These are phyloP conservation scores for Camellia japonica DNA, from an alignment of 148 eudicot genomes.

Conservation along the genomic window DNA sequence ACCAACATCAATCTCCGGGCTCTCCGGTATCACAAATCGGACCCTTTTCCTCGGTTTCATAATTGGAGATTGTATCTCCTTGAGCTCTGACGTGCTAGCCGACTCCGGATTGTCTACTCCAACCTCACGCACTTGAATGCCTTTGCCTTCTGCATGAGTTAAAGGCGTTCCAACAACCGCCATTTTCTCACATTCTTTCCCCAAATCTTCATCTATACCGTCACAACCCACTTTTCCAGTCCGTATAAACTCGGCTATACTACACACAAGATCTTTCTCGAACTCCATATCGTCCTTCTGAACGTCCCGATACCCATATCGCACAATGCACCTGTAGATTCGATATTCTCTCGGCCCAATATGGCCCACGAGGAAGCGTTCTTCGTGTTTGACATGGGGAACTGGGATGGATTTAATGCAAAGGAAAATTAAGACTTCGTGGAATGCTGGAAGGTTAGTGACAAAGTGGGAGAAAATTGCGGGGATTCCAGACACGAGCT, in stretches of 20 bases:
- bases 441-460: constrained; percentile 96
- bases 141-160: constrained; percentile 47
- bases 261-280: constrained; percentile 75
- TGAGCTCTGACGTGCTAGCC: constrained; percentile 42
- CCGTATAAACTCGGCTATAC: constrained; percentile 81
- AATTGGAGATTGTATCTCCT: constrained; percentile 43
- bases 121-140: constrained; percentile 45
- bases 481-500: constrained; percentile 92
- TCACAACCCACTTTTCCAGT: constrained; percentile 30
- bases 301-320: constrained; percentile 84
- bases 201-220: constrained; percentile 18
- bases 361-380: constrained; percentile 78
- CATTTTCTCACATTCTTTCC: constrained; percentile 52
- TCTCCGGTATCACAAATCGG: constrained; percentile 71
- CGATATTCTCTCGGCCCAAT: constrained; percentile 78
- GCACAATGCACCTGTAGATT: constrained; percentile 66
- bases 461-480: constrained; percentile 95
- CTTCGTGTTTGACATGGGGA: constrained; percentile 78
- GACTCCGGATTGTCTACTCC: constrained; percentile 6
- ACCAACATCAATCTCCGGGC: constrained; percentile 47
- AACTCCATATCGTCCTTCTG: constrained; percentile 85
- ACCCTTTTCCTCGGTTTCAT: constrained; percentile 56
- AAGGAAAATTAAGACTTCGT: constrained; percentile 75
- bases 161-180: constrained; percentile 78
- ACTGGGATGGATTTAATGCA: constrained; percentile 81